These are phyloP conservation scores for Aspergillus novofumigatus DNA, from an alignment of 2,329 filamentous ascomycete species.

Conservation along the genomic window DNA sequence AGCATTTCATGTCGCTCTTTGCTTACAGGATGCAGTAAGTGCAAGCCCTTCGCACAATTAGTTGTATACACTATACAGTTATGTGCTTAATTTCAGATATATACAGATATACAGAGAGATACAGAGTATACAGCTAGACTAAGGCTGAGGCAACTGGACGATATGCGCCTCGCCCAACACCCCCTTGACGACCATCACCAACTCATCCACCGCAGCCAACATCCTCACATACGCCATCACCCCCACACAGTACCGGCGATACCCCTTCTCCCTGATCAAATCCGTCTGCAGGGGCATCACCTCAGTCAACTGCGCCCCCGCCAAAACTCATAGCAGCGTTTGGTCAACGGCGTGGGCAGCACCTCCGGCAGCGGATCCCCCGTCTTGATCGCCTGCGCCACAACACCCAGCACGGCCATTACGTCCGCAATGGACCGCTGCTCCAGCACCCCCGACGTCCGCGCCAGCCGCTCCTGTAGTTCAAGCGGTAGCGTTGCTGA, in stretches of 20 bases:
- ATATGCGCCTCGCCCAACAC: conserved; percentile 42
- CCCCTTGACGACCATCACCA: conserved; percentile 44
- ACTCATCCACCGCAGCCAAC: conserved; percentile 41
- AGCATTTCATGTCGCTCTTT: too few species aligned
- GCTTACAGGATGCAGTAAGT: too few species aligned
- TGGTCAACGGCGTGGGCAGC: conserved; percentile 46
- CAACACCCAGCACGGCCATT: conserved; percentile 48
- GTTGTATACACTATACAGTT: too few species aligned
- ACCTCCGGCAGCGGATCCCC: conserved; percentile 47
- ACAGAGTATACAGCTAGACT: background rate
- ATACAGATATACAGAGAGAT: background rate
- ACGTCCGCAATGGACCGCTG: conserved; percentile 46
- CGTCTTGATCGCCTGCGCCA: conserved; percentile 47
- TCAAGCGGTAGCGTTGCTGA: conserved; percentile 33
- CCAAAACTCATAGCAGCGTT: conserved; percentile 30
- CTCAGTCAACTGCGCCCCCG: conserved; percentile 11
- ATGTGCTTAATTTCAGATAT: background rate
- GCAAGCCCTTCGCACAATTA: too few species aligned
- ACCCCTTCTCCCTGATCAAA: conserved; percentile 40
- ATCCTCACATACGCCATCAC: conserved; percentile 45
- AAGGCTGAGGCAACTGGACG: conserved; percentile 13
- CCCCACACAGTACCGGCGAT: conserved; percentile 46
- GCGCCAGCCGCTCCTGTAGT: conserved; percentile 40
- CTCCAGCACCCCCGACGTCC: conserved; percentile 39
- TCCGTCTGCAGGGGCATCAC: conserved; percentile 27